phyloP scores from a whole-genome alignment of 164 flowering plant species.

The Akebia trifoliata region DNA sequence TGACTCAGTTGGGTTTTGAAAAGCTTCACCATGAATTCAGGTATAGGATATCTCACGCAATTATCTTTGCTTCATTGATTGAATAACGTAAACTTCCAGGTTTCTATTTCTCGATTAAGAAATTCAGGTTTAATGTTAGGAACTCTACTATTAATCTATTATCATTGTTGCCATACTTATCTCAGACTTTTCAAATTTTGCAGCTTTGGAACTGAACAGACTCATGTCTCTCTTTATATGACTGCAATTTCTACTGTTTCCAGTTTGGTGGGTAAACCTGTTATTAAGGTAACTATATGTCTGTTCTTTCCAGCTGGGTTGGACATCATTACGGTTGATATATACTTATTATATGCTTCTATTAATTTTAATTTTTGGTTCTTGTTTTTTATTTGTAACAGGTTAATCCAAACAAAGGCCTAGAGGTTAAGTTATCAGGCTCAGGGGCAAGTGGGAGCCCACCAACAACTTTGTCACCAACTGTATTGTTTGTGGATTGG shows the following conservation, averaged over 20 bases:
- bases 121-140: not conserved
- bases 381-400: constrained; percentile 20
- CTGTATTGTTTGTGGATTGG: constrained; percentile 65
- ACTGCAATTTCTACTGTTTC: constrained; percentile 81
- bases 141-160: not conserved
- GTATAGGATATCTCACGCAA: constrained; percentile 27
- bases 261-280: constrained; percentile 60
- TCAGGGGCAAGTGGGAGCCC: constrained; percentile 61
- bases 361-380: not conserved
- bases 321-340: not conserved
- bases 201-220: constrained; percentile 86
- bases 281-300: constrained; percentile 42
- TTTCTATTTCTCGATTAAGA: not conserved
- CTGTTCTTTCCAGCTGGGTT: not conserved
- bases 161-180: constrained; percentile 1
- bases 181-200: constrained; percentile 16
- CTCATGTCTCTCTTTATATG: constrained; percentile 68
- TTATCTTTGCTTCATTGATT: not conserved
- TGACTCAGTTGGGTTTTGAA: constrained; percentile 86
- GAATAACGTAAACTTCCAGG: not conserved
- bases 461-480: constrained; percentile 88
- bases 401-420: constrained; percentile 67
- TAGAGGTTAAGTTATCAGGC: constrained; percentile 63
- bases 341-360: not conserved
- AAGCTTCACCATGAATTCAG: constrained; percentile 60